Evolutionary conservation across 139 green algal genomes (phyloP).

Genomic region (Coelastrella sp.): DNA sequence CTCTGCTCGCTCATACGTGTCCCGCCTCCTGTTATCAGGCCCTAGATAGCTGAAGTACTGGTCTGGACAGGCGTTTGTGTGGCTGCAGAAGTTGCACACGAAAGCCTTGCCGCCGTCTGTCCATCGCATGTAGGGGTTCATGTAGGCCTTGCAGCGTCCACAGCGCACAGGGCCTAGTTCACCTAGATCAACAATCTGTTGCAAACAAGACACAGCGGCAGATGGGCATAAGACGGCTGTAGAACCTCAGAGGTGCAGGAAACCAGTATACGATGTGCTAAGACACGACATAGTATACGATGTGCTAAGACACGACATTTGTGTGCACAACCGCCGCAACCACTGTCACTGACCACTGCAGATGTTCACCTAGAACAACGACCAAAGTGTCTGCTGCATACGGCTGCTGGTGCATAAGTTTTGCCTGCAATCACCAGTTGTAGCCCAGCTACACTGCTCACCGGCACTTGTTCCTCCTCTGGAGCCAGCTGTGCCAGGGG

Average conservation of each 20-base stretch:
- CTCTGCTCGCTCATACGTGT: conserved; percentile 72
- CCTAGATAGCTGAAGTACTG: conserved; percentile 84
- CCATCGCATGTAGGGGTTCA: conserved; percentile 91
- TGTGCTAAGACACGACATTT: no score
- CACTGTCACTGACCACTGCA: no score
- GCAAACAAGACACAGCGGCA: not conserved
- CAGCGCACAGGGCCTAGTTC: conserved; percentile 85
- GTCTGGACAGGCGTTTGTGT: conserved; percentile 71
- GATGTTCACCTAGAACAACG: no score
- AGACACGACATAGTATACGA: no score
- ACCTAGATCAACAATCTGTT: conserved; percentile 79
- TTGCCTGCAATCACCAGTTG: not conserved
- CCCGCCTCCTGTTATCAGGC: conserved; percentile 70
- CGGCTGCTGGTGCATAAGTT: no score
- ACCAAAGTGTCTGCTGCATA: no score
- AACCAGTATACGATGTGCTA: no score
- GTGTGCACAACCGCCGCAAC: no score
- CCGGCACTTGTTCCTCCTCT: conserved; percentile 80
- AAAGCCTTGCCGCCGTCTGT: conserved; percentile 73
- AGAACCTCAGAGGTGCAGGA: no score
- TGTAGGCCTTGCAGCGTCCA: conserved; percentile 90
- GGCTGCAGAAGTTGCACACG: conserved; percentile 87
- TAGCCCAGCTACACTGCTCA: conserved; percentile 45
- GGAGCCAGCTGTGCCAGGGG: conserved; percentile 86
- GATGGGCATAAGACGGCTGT: no score